These are phyloP conservation scores for Elsinoe necatrix DNA, from an alignment of 2,329 filamentous ascomycete genomes.

Conservation along the genomic window DNA sequence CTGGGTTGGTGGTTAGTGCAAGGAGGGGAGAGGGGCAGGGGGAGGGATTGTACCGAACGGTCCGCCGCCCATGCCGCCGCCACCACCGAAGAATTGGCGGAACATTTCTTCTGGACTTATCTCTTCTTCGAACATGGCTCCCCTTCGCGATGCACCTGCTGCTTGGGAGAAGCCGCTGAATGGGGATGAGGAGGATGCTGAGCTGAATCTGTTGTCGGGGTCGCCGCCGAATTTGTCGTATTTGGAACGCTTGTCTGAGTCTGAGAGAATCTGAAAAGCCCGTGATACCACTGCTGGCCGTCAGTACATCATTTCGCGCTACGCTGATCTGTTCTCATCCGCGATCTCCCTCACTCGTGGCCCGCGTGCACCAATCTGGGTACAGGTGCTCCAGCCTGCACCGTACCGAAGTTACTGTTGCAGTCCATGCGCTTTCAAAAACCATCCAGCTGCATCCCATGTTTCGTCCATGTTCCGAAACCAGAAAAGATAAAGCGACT, in stretches of 20 bases:
- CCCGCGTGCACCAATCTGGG: too few relatives aligned
- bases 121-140: slow-evolving; percentile 73
- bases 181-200: slow-evolving; percentile 48
- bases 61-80: slow-evolving; percentile 48
- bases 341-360: neutral
- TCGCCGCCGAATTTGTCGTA: slow-evolving; percentile 87
- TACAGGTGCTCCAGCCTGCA: too few relatives aligned
- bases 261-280: slow-evolving; percentile 86
- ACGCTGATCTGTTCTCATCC: neutral
- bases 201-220: slow-evolving; percentile 76
- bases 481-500: slow-evolving; percentile 25
- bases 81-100: slow-evolving; percentile 85
- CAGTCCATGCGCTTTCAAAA: too few relatives aligned
- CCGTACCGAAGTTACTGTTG: too few relatives aligned
- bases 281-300: slow-evolving; percentile 63
- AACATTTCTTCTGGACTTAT: slow-evolving; percentile 97
- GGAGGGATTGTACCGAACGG: slow-evolving; percentile 25
- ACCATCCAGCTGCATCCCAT: too few relatives aligned
- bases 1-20: slow-evolving; percentile 25
- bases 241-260: slow-evolving; percentile 83
- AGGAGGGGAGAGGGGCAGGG: neutral
- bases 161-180: slow-evolving; percentile 53
- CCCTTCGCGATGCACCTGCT: slow-evolving; percentile 31
- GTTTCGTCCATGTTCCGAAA: neutral
- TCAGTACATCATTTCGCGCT: neutral